phyloP scores from a whole-genome alignment of 495 filamentous ascomycete species.

The Alectoria sarmentosa region DNA sequence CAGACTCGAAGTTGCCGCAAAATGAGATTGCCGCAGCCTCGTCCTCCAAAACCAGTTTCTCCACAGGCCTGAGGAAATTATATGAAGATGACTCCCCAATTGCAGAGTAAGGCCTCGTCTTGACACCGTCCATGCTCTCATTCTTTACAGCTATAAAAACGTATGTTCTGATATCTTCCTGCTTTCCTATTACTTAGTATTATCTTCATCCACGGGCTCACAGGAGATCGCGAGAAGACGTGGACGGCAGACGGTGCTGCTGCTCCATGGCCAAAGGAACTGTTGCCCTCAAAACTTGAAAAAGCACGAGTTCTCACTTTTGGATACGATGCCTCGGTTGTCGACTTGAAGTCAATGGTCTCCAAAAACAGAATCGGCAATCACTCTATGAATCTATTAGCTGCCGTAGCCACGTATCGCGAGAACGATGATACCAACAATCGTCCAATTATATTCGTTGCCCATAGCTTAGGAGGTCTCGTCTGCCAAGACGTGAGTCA shows the following conservation, averaged over 20 bases:
- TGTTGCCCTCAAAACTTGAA: conserved; percentile 28
- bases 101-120: too few species aligned
- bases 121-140: too few species aligned
- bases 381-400: conserved; percentile 15
- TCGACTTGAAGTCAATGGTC: conserved; percentile 21
- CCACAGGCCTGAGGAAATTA: too few species aligned
- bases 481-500: conserved; percentile 36
- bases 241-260: conserved; percentile 16
- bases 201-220: conserved; percentile 19
- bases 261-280: conserved; percentile 29
- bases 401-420: conserved; percentile 13
- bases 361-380: conserved; percentile 20
- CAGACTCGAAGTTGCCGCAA: too few species aligned
- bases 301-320: conserved; percentile 37
- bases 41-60: too few species aligned
- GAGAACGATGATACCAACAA: conserved; percentile 14
- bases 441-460: conserved; percentile 35
- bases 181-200: too few species aligned
- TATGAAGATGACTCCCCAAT: too few species aligned
- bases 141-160: too few species aligned
- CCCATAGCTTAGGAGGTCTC: conserved; percentile 38
- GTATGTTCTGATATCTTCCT: too few species aligned
- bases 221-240: conserved; percentile 19
- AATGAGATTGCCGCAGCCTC: too few species aligned
- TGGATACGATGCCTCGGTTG: conserved; percentile 39